Conservation (phyloP, 2,329 filamentous ascomycete genomes). For the Monosporascus sp. region DNA sequence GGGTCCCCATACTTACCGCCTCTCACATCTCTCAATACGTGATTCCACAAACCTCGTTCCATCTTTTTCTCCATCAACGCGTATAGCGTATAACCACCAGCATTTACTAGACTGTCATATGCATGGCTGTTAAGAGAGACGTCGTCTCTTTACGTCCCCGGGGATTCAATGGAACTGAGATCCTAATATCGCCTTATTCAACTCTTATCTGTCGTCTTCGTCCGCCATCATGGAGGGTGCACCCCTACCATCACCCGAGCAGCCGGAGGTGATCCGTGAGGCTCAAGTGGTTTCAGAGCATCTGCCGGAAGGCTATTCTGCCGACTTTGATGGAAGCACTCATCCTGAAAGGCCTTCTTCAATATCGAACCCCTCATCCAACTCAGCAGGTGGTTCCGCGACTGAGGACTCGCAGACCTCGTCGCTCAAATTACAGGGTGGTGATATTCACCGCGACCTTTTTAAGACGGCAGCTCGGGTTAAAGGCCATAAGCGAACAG, state of each 20-base stretch:
- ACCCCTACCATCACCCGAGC: constrained; percentile 2
- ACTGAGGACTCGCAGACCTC: constrained; percentile 44
- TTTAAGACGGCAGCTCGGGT: constrained; percentile 64
- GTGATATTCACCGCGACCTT: constrained; percentile 73
- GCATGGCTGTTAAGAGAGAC: too few relatives aligned
- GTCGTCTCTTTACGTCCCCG: too few relatives aligned
- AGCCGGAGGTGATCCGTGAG: constrained; percentile 11
- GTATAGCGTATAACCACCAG: too few relatives aligned
- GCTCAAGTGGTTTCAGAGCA: constrained; percentile 35
- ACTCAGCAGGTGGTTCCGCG: constrained; percentile 21
- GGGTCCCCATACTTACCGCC: too few relatives aligned
- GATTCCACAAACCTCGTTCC: too few relatives aligned
- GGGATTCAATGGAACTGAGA: too few relatives aligned
- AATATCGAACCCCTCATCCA: constrained; percentile 11
- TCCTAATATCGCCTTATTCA: not conserved
- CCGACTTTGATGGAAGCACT: constrained; percentile 31
- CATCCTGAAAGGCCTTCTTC: constrained; percentile 7
- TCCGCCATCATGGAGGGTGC: constrained; percentile 1
- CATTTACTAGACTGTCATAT: too few relatives aligned
- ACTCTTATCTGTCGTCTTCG: not conserved
- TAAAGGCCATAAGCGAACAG: constrained; percentile 49
- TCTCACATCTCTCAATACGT: too few relatives aligned
- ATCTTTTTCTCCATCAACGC: too few relatives aligned
- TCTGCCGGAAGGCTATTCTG: constrained; percentile 36
- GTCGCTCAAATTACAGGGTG: constrained; percentile 67